Evolutionary conservation across 2,329 filamentous ascomycete genomes (phyloP), one percentile per base, ranked within the genome.

Genomic region (Arthrinium phaeospermum): DNA sequence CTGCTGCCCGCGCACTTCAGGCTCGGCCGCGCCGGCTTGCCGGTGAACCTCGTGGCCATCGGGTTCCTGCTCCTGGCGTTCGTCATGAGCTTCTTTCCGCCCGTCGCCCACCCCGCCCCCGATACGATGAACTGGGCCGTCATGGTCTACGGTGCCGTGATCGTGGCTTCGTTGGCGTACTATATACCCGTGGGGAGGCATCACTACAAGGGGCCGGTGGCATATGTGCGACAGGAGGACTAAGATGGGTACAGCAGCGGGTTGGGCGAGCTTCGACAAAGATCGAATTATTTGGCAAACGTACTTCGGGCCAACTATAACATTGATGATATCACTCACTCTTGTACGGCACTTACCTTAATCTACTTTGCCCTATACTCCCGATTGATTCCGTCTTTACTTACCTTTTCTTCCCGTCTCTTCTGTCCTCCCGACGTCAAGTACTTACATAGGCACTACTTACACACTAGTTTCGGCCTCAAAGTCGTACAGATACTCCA

Each of bases 41-140:
- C 79, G 1, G 76, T 87, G 71, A 87, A 88, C 71, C 67, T 79
- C 7, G 85, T 81, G 72, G 84, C 84, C 0, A 78, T 86, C 19
- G 53, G 80, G 5, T 89, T 86, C 75, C 80, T 86, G n/a, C 75
- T 81, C 1, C 64, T 75, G 71, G 73, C 72, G 47, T 73, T 76
- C 46, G 61, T 72, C 67, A 67, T 76, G 57, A 71, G 69, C 67
- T 73, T 74, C 68, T 74, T 73, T 67, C 74, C 71, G 45, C 30
- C 57, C 37, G 51, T 49, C 10, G 34, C 57, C 0, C 19, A 41
- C 8, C 70, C 72, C 44, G 69, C 72, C 24, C 72, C 72, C 16
- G 64, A 72, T 64, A 53, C 30, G 1, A 74, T 74, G 73, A 74
- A 74, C 44, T 74, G 73, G 73, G 71, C 61, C n/a, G 71, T 74